A percentile compares a stretch with the other conserved stretches of the same genome.
phyloP scores from a whole-genome alignment of 164 flowering plant genomes.

The Magnolia changhungtana region DNA sequence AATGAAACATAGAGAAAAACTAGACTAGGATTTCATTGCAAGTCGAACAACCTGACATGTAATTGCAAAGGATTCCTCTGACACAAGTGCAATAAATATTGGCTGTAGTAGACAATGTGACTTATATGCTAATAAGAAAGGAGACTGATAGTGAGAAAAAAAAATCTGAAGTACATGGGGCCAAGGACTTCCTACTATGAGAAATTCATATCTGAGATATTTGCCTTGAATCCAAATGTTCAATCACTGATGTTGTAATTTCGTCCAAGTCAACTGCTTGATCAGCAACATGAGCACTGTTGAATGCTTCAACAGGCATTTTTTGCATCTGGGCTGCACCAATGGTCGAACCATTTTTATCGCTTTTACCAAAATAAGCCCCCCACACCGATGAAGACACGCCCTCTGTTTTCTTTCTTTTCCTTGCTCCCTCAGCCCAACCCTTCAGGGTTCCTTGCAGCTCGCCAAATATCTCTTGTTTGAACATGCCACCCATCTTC shows the following conservation, averaged over 20 bases:
- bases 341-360: neutral
- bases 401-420: neutral
- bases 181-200: neutral
- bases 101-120: too few relatives aligned
- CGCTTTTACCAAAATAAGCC: neutral
- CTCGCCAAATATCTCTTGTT: conserved; percentile 62
- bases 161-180: too few relatives aligned
- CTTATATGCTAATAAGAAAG: too few relatives aligned
- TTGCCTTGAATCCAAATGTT: neutral
- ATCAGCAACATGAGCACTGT: neutral
- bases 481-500: conserved; percentile 86
- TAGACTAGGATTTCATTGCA: too few relatives aligned
- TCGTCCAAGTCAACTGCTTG: neutral
- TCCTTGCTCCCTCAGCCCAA: conserved; percentile 17
- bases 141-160: too few relatives aligned
- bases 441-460: conserved; percentile 29
- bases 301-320: conserved; percentile 8
- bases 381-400: neutral
- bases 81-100: too few relatives aligned
- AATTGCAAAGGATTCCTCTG: too few relatives aligned
- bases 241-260: neutral
- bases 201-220: neutral
- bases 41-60: too few relatives aligned
- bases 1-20: too few relatives aligned
- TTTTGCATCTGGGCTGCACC: conserved; percentile 19